Evolutionary conservation across 2,329 filamentous ascomycete species (phyloP).

Genomic region (Torrubiella hemipterigena): DNA sequence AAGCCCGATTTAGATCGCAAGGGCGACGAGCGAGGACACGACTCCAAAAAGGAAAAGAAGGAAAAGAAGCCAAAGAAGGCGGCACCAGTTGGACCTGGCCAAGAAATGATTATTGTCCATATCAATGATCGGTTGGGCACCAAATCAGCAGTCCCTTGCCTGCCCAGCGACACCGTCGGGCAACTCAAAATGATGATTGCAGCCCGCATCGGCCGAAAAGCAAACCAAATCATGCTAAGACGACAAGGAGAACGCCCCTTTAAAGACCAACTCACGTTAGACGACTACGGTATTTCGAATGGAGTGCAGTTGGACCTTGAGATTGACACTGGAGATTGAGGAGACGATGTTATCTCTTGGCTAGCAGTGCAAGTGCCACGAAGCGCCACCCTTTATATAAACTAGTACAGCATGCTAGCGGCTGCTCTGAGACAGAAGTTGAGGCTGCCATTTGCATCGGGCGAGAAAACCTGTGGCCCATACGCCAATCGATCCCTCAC

Average conservation of each 20-base stretch:
- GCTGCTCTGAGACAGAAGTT: too few species aligned
- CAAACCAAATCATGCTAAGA: constrained; percentile 85
- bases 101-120: constrained; percentile 88
- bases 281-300: constrained; percentile 90
- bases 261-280: constrained; percentile 77
- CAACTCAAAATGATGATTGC: constrained; percentile 89
- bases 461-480: too few species aligned
- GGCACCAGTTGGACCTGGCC: constrained; percentile 24
- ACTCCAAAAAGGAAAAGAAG: constrained; percentile 21
- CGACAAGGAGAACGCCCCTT: constrained; percentile 87
- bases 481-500: too few species aligned
- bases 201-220: constrained; percentile 74
- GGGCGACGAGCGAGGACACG: constrained; percentile 21
- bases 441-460: too few species aligned
- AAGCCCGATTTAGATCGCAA: constrained; percentile 13
- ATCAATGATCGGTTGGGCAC: constrained; percentile 94
- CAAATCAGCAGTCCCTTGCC: constrained; percentile 86
- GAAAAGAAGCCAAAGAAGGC: constrained; percentile 22
- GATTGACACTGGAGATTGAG: constrained; percentile 48
- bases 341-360: too few species aligned
- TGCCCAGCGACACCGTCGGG: constrained; percentile 72
- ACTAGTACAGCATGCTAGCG: too few species aligned
- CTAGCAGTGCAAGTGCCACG: too few species aligned
- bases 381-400: too few species aligned
- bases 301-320: constrained; percentile 61